A percentile compares a stretch with the other conserved stretches of the same genome.
phyloP scores from a whole-genome alignment of 768 basidiomycete species.

The Podaxis mareebaensis region DNA sequence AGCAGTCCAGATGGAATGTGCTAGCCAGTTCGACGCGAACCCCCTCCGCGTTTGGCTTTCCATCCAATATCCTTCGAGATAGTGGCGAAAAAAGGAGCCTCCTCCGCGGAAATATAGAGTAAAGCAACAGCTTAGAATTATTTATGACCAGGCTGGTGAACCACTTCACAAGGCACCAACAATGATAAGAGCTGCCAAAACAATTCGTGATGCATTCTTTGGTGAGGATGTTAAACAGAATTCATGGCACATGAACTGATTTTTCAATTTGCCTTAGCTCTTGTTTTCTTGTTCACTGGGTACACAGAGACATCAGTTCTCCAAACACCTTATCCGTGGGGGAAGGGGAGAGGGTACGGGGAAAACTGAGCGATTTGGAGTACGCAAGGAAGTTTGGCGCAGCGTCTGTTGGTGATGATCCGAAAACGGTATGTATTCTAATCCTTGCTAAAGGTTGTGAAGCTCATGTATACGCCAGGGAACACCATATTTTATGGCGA shows the following conservation, averaged over 20 bases:
- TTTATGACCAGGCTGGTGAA: neutral
- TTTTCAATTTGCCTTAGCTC: neutral
- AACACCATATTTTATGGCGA: constrained; percentile 4
- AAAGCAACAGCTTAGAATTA: neutral
- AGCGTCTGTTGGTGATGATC: neutral
- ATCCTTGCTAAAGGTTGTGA: neutral
- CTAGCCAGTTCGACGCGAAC: neutral
- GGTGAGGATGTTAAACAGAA: neutral
- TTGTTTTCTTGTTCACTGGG: constrained; percentile 7
- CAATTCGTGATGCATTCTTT: neutral
- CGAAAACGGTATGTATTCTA: constrained; percentile 1
- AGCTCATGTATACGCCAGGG: neutral
- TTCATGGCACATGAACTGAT: neutral
- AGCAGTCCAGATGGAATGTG: no score
- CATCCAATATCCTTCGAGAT: neutral
- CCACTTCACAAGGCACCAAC: neutral
- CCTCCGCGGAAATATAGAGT: neutral
- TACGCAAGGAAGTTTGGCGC: constrained; percentile 5
- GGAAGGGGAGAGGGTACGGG: neutral
- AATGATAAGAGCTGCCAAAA: neutral
- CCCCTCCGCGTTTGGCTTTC: neutral
- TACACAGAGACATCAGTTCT: constrained; percentile 11
- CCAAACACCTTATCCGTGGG: constrained; percentile 1
- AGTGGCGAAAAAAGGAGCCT: neutral
- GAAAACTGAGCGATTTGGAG: constrained; percentile 12